phyloP scores from a whole-genome alignment of 805 yeast genomes.

The Candida xyloterini region DNA sequence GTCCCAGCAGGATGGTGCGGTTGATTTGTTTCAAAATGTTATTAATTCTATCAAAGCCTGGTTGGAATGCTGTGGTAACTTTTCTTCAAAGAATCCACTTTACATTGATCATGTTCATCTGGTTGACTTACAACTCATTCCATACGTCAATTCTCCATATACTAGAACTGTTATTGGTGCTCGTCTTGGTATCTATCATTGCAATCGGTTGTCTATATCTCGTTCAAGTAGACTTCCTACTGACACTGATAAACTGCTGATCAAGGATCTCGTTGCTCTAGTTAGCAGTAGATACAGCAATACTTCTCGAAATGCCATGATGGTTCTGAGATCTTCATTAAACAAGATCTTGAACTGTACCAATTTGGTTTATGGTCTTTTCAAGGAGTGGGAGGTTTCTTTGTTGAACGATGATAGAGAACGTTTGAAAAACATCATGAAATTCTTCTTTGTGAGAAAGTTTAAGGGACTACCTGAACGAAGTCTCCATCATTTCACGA shows the following conservation, averaged over 20 bases:
- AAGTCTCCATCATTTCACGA: slow-evolving; percentile 52
- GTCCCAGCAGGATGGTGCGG: slow-evolving; percentile 54
- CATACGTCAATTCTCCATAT: slow-evolving; percentile 62
- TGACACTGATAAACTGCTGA: slow-evolving; percentile 55
- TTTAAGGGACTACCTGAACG: slow-evolving; percentile 56
- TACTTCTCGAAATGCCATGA: slow-evolving; percentile 67
- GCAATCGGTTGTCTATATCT: slow-evolving; percentile 67
- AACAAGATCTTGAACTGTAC: slow-evolving; percentile 62
- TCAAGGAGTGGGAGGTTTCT: slow-evolving; percentile 44
- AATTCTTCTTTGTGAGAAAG: slow-evolving; percentile 53
- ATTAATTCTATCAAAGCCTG: slow-evolving; percentile 68
- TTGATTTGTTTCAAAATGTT: slow-evolving; percentile 57
- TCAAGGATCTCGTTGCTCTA: slow-evolving; percentile 62
- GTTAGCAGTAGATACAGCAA: slow-evolving; percentile 70
- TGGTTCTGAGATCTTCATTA: slow-evolving; percentile 63
- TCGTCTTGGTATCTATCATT: slow-evolving; percentile 69
- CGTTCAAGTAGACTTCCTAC: slow-evolving; percentile 73
- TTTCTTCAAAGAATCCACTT: slow-evolving; percentile 27
- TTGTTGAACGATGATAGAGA: slow-evolving; percentile 48
- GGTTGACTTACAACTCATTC: slow-evolving; percentile 50
- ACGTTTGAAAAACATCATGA: slow-evolving; percentile 61
- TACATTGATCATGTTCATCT: slow-evolving; percentile 38
- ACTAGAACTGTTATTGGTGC: slow-evolving; percentile 80
- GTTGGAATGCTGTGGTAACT: slow-evolving; percentile 36
- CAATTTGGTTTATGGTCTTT: slow-evolving; percentile 44